Evolutionary conservation across 129 eudicot genomes (phyloP), one percentile per base, ranked within the genome.

Genomic region (Deinandra increscens): DNA sequence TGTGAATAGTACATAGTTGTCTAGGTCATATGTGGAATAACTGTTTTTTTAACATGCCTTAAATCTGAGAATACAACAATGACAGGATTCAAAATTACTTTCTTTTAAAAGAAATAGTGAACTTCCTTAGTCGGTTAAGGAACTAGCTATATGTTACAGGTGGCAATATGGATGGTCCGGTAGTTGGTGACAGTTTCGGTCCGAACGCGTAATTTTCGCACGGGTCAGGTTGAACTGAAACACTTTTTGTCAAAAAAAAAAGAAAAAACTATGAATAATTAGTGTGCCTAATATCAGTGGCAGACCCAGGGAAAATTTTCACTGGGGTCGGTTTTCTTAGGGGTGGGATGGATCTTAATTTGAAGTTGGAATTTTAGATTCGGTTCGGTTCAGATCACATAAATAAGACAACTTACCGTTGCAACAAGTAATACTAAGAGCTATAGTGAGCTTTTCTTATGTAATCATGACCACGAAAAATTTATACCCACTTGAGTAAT

Each of bases 11-110:
- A 18, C 26, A 72, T 15, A 34, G 64, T 33, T 71, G 22, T 65
- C 72, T 48, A 23, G 66, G 44, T 54, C 72, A 53, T 64, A 65
- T 29, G 36, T 49, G 20, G 66, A 54, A 38, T 53, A 50, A 33
- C 17, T 26, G 19, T 55, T 10, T 55, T 55, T 73, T 11, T 58
- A 45, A 31, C 8, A 43, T 58, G 62, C 68, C 71, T 74, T 59
- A 8, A 36, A 20, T 64, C 45, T 60, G 62, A 50, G 3, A 56
- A 37, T 33, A 49, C 34, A 64, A 5, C 26, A 48, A 7, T 71
- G 54, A 58, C 12, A 19, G 64, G 31, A 69, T 29, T 19, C 51
- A 36, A 54, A 9, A 22, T 70, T 43, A 54, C 18, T 14, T 41
- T 13, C 26, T 38, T 18, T 19, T 23, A 13, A 20, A 55, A 38